These are phyloP conservation scores for Zopfia rhizophila DNA, from an alignment of 2,329 filamentous ascomycete species.

Conservation along the genomic window DNA sequence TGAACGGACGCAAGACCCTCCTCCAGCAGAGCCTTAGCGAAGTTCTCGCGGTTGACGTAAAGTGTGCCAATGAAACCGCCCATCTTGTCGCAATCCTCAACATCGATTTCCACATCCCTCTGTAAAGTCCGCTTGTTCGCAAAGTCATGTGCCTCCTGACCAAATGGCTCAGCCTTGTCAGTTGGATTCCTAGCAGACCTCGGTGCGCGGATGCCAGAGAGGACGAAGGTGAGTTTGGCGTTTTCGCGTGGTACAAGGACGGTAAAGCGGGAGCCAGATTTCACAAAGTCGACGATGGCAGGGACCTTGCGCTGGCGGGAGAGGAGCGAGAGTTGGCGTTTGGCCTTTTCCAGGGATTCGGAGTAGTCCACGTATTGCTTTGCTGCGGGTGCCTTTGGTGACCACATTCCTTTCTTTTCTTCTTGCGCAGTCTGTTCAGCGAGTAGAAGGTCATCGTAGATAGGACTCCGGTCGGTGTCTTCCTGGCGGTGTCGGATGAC, in stretches of 20 bases:
- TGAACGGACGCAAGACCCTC: constrained; percentile 94
- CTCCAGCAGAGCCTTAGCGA: constrained; percentile 91
- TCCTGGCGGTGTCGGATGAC: constrained; percentile 96
- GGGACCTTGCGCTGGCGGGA: constrained; percentile 93
- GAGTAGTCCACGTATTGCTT: constrained; percentile 90
- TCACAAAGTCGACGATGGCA: constrained; percentile 95
- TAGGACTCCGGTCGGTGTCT: constrained; percentile 90
- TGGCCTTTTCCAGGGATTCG: constrained; percentile 92
- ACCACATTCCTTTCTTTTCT: constrained; percentile 95
- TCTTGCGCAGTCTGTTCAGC: constrained; percentile 85
- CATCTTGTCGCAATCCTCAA: constrained; percentile 94
- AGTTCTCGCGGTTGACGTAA: constrained; percentile 94
- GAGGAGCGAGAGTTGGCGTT: constrained; percentile 87
- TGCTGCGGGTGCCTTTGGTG: constrained; percentile 82
- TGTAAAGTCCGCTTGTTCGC: constrained; percentile 90
- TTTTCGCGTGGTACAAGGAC: constrained; percentile 91
- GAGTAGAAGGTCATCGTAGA: constrained; percentile 88
- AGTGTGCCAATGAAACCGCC: constrained; percentile 97
- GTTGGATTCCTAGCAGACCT: constrained; percentile 82
- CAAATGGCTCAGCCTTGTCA: constrained; percentile 90
- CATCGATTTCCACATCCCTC: constrained; percentile 94
- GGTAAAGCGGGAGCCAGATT: constrained; percentile 94
- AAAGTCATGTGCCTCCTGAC: constrained; percentile 92
- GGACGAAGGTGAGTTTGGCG: constrained; percentile 92
- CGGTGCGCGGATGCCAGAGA: constrained; percentile 91